Evolutionary conservation across 1,139 yeast genomes (phyloP).

Genomic region (Diutina rugosa): DNA sequence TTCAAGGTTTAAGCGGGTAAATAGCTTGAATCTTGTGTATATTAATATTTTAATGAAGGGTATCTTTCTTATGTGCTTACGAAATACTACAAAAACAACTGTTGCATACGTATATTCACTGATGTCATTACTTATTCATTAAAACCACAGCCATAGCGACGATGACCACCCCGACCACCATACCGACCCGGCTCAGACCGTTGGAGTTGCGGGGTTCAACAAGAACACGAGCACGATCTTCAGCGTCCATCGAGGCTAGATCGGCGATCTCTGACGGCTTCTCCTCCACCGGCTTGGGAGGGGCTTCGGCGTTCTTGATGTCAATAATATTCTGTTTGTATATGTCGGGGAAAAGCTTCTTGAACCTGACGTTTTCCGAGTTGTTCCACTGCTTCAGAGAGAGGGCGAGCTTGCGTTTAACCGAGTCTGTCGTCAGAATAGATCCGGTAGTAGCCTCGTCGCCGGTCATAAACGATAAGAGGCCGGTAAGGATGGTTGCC

Average conservation of each 20-base stretch:
- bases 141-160: constrained; percentile 12
- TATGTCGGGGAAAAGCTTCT: constrained; percentile 55
- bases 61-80: background rate
- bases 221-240: constrained; percentile 29
- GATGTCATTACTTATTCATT: constrained; percentile 2
- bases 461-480: constrained; percentile 76
- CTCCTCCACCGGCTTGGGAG: background rate
- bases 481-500: constrained; percentile 70
- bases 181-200: constrained; percentile 6
- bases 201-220: constrained; percentile 10
- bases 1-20: constrained; percentile 80
- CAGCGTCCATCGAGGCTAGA: constrained; percentile 26
- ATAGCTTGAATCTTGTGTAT: background rate
- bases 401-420: constrained; percentile 26
- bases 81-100: background rate
- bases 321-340: constrained; percentile 27
- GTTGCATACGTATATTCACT: background rate
- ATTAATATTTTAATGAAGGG: constrained; percentile 1
- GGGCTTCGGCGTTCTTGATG: background rate
- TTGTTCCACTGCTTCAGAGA: constrained; percentile 59
- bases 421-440: constrained; percentile 21
- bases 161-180: constrained; percentile 17
- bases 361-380: constrained; percentile 39
- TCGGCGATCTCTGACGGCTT: constrained; percentile 7
- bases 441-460: constrained; percentile 29